Evolutionary conservation across 75 land plant species (phyloP), one percentile per base, ranked within the genome.

Genomic region (Sequoiadendron giganteum): DNA sequence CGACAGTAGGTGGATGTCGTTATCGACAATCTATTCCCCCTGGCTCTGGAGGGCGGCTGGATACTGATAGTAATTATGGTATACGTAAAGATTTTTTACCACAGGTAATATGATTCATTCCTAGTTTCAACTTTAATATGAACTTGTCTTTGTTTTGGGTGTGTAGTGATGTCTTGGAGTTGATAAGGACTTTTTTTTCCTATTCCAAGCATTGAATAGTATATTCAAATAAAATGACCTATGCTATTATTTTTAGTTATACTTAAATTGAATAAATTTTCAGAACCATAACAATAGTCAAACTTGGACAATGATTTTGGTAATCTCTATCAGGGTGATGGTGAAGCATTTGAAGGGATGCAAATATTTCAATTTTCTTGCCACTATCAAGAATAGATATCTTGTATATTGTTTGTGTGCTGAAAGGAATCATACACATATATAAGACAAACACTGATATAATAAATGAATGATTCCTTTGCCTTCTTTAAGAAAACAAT

Each of bases 21-120:
- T 96, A 96, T 70, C 87, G 95, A 79, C 95, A 96, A 89, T 93
- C 98, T 18, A 96, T 96, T 89, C 98, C 98, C 2, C 68, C 89
- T 15, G 98, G 94, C 16, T 84, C 9, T 56, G 94, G 94, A 68
- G 98, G 95, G 10, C 49, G 89, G 72, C 79, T 96, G 52, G 94
- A 95, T 85, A 85, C 88, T n/a, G 94, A 96, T 78, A 89, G 93
- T 8, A 93, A 92, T 55, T 95, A 82, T 87, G 98, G 98, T 39
- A 45, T 95, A 42, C 88, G 97, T 19, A 96, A 90, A 88, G 87
- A 54, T 10, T 93, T 96, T 68, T 93, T 96, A 76, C 98, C 98
- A 82, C 98, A 94, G 96, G 98, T 95, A 86, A 85, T 21, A 19
- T 52, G 28, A 42, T 19, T 32, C 68, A 6, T 85, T 85, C 43